Percentiles rank a stretch among this genome's conserved stretches.
Conservation (phyloP, 2,329 filamentous ascomycete species). For the Talaromyces verruculosus region DNA sequence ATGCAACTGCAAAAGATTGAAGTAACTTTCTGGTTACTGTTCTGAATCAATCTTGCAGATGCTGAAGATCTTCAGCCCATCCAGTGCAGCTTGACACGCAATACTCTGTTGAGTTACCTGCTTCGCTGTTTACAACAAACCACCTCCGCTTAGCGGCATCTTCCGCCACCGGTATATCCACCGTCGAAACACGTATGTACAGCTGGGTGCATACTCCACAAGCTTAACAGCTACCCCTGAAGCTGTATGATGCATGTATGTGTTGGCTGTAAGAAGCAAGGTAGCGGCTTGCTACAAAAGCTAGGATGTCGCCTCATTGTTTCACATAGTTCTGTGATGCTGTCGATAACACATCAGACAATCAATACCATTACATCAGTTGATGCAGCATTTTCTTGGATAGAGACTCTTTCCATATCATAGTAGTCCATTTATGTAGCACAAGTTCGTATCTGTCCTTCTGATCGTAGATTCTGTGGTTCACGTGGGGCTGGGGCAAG, state of each 20-base stretch:
- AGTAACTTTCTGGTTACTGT: background rate
- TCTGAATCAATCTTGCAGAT: background rate
- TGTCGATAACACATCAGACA: conserved; percentile 8
- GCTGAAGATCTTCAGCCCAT: conserved; percentile 39
- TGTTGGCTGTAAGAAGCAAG: conserved; percentile 6
- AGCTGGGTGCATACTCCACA: background rate
- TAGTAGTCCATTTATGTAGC: background rate
- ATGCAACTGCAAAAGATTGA: conserved; percentile 7
- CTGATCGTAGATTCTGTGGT: background rate
- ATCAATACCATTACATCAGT: conserved; percentile 1
- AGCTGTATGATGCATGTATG: conserved; percentile 5
- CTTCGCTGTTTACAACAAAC: conserved; percentile 3
- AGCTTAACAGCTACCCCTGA: conserved; percentile 1
- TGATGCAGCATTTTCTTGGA: background rate
- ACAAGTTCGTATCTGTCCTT: background rate
- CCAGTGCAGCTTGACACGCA: conserved; percentile 28
- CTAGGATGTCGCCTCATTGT: conserved; percentile 9
- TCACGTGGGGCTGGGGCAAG: conserved; percentile 3
- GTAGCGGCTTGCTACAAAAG: background rate
- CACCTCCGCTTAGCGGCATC: conserved; percentile 15
- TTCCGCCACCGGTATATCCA: background rate
- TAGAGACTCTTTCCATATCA: background rate
- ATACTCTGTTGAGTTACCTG: background rate
- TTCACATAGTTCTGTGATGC: background rate
- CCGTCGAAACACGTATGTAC: conserved; percentile 5